A percentile compares a stretch with the other conserved stretches of the same genome.
These are phyloP conservation scores for Phytophthora palmivora DNA, from an alignment of 352 stramenopile species.

Conservation along the genomic window DNA sequence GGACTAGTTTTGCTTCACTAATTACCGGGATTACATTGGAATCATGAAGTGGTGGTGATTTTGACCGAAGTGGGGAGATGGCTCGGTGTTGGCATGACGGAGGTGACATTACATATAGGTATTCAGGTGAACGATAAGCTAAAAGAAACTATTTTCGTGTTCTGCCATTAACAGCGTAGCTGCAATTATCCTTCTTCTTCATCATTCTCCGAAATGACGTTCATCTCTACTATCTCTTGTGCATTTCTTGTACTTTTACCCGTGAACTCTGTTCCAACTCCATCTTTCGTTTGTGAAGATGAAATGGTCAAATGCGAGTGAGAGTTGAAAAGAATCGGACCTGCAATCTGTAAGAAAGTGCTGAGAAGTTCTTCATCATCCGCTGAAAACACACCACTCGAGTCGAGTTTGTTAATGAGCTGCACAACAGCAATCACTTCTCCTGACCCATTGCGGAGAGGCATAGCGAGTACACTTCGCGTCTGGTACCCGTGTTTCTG, in stretches of 20 bases:
- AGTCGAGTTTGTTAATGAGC: slow-evolving; percentile 89
- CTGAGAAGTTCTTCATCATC: slow-evolving; percentile 90
- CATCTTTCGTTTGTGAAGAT: slow-evolving; percentile 51
- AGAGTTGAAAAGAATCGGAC: slow-evolving; percentile 88
- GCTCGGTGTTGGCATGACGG: not conserved
- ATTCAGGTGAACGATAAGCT: not conserved
- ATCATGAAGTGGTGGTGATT: not conserved
- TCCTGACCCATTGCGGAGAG: slow-evolving; percentile 73
- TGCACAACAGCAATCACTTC: slow-evolving; percentile 90
- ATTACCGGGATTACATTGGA: not conserved
- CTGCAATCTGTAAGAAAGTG: slow-evolving; percentile 90
- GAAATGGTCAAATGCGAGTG: slow-evolving; percentile 75
- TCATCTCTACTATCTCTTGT: slow-evolving; percentile 76
- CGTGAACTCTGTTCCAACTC: slow-evolving; percentile 63
- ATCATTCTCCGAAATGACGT: slow-evolving; percentile 83
- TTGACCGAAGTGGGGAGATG: slow-evolving; percentile 3
- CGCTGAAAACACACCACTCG: slow-evolving; percentile 72
- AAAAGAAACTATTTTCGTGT: slow-evolving; percentile 34
- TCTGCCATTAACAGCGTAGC: too few relatives aligned
- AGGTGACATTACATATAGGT: slow-evolving; percentile 21
- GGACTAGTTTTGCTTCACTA: slow-evolving; percentile 42
- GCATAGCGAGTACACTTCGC: slow-evolving; percentile 89
- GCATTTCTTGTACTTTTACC: slow-evolving; percentile 48
- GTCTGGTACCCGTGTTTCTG: slow-evolving; percentile 90
- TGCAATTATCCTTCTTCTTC: slow-evolving; percentile 60